These are phyloP conservation scores for Sarcodon sp. DNA, from an alignment of 768 basidiomycete genomes.

Conservation along the genomic window DNA sequence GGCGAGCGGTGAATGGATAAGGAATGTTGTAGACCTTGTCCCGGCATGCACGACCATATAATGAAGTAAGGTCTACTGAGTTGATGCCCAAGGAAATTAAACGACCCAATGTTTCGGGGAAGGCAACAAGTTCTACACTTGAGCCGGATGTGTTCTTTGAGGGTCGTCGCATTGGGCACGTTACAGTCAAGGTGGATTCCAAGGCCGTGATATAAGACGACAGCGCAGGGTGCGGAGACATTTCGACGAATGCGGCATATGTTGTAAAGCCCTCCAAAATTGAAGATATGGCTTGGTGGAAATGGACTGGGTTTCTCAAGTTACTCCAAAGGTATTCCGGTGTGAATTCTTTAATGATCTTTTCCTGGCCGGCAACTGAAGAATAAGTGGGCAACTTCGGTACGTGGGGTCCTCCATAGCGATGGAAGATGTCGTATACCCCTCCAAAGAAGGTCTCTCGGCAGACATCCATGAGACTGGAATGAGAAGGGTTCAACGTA, in stretches of 20 bases:
- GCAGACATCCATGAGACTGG: slow-evolving; percentile 23
- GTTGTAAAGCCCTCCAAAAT: slow-evolving; percentile 9
- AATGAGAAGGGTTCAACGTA: slow-evolving; percentile 26
- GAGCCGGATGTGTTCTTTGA: slow-evolving; percentile 8
- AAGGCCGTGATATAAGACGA: slow-evolving; percentile 17
- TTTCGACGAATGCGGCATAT: slow-evolving; percentile 21
- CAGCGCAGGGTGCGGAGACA: slow-evolving; percentile 26
- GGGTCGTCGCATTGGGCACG: slow-evolving; percentile 16
- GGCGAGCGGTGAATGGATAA: slow-evolving; percentile 20
- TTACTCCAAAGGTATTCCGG: slow-evolving; percentile 29
- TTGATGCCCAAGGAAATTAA: slow-evolving; percentile 17
- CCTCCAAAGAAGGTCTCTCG: slow-evolving; percentile 12
- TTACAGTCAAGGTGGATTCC: slow-evolving; percentile 8
- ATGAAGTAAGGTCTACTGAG: slow-evolving; percentile 16
- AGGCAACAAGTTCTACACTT: slow-evolving; percentile 11
- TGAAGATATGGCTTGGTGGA: slow-evolving; percentile 17
- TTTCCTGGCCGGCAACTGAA: slow-evolving; percentile 16
- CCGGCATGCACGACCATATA: slow-evolving; percentile 11
- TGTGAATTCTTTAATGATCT: slow-evolving; percentile 10
- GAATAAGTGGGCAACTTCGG: slow-evolving; percentile 24
- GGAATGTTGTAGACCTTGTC: neutral
- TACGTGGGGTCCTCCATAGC: slow-evolving; percentile 14
- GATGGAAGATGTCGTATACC: slow-evolving; percentile 19
- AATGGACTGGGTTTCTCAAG: slow-evolving; percentile 23
- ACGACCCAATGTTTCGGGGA: slow-evolving; percentile 18